A percentile compares a stretch with the other conserved stretches of the same genome.
Evolutionary conservation across 2,329 filamentous ascomycete species (phyloP).

Genomic region (Fusarium chaquense): DNA sequence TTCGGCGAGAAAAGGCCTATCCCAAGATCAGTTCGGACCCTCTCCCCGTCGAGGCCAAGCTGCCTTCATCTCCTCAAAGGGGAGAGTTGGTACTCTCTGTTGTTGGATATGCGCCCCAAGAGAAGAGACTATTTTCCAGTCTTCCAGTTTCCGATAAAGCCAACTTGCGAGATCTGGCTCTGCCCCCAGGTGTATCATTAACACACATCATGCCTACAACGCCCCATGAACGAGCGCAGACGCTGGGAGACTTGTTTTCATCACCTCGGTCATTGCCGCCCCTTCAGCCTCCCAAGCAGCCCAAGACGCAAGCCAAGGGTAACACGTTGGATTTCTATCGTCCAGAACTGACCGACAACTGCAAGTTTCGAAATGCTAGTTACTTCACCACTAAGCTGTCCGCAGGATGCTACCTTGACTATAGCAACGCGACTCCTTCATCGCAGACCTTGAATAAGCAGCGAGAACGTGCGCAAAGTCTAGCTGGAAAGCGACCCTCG

Average conservation of each 20-base stretch:
- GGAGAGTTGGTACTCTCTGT: constrained; percentile 77
- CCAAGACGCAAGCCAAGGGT: constrained; percentile 76
- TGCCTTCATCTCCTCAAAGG: constrained; percentile 55
- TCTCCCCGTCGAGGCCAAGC: constrained; percentile 57
- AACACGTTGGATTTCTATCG: constrained; percentile 66
- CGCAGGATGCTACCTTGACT: constrained; percentile 77
- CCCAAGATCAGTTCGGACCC: constrained; percentile 55
- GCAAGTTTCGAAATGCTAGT: constrained; percentile 64
- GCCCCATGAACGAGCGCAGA: constrained; percentile 65
- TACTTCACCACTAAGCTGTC: constrained; percentile 76
- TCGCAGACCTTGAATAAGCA: constrained; percentile 71
- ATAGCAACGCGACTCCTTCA: constrained; percentile 71
- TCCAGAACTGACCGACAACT: constrained; percentile 67
- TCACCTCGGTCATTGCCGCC: constrained; percentile 73
- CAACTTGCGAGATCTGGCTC: constrained; percentile 57
- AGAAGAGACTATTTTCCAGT: constrained; percentile 88
- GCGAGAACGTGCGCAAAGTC: constrained; percentile 77
- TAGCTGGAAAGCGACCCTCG: constrained; percentile 69
- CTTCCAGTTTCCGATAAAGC: constrained; percentile 61
- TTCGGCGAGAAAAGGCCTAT: constrained; percentile 70
- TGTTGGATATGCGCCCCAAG: constrained; percentile 78
- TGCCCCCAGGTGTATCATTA: constrained; percentile 79
- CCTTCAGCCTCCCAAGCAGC: constrained; percentile 77
- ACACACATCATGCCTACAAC: constrained; percentile 53
- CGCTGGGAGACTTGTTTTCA: constrained; percentile 80